Percentiles rank a stretch among this genome's conserved stretches.
phyloP scores from a whole-genome alignment of 768 basidiomycete genomes.

The Cystofilobasidium macerans region DNA sequence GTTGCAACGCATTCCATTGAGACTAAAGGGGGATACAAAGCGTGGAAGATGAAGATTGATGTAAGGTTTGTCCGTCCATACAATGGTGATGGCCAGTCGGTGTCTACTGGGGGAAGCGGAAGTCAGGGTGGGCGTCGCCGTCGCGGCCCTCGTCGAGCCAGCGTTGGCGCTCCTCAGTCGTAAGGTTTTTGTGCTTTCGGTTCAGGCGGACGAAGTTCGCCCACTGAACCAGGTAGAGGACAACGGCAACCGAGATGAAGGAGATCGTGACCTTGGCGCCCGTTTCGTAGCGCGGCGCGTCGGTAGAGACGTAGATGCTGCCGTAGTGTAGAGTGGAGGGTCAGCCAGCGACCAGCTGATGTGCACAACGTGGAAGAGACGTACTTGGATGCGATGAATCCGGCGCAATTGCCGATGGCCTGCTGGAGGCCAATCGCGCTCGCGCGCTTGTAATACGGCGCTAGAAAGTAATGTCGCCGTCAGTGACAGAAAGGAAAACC shows the following conservation, averaged over 20 bases:
- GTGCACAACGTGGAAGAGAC: too few species aligned
- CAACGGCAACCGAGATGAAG: not conserved
- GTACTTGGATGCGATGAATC: constrained; percentile 21
- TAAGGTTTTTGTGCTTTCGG: not conserved
- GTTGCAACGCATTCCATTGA: too few species aligned
- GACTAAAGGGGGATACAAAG: too few species aligned
- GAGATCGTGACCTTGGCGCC: constrained; percentile 1
- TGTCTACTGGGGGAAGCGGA: not conserved
- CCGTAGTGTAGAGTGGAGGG: too few species aligned
- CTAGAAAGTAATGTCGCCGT: constrained; percentile 13
- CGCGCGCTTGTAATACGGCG: constrained; percentile 27
- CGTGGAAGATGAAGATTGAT: too few species aligned
- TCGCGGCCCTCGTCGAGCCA: constrained; percentile 15
- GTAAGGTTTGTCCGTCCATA: too few species aligned
- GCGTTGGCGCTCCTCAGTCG: constrained; percentile 8
- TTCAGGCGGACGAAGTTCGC: constrained; percentile 11
- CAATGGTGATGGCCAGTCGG: not conserved
- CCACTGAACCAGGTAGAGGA: constrained; percentile 5
- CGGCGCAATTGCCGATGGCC: constrained; percentile 30
- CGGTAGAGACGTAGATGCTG: constrained; percentile 15
- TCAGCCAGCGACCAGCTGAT: too few species aligned
- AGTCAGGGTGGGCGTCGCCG: constrained; percentile 11
- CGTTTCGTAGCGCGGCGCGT: constrained; percentile 12
- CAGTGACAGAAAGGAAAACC: not conserved
- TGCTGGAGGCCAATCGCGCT: constrained; percentile 30